Conservation (phyloP, 176 grass and related monocot genomes). For the Cenchrus purpureus region DNA sequence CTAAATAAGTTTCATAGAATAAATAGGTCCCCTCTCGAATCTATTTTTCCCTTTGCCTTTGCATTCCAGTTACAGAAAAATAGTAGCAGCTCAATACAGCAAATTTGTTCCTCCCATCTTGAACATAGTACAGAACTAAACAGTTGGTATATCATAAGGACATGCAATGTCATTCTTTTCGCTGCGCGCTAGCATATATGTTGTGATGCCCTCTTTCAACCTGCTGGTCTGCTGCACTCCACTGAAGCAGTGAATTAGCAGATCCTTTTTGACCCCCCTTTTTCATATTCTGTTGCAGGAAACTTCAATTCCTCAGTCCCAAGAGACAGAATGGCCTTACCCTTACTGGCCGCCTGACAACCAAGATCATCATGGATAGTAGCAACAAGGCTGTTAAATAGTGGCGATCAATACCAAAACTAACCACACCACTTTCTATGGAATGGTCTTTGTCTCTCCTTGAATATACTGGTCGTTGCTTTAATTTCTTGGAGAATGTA, state of each 20-base stretch:
- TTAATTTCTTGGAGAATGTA: conserved; percentile 52
- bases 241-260: conserved; percentile 31
- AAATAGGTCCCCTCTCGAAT: not conserved
- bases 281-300: conserved; percentile 65
- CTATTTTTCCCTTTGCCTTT: not conserved
- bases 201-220: conserved; percentile 29
- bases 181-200: not conserved
- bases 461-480: conserved; percentile 46
- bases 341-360: conserved; percentile 90
- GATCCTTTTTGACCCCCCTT: conserved; percentile 47
- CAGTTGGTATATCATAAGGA: not conserved
- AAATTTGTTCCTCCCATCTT: conserved; percentile 14
- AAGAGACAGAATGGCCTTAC: conserved; percentile 99
- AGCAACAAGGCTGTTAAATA: conserved; percentile 59
- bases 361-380: conserved; percentile 98
- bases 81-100: not conserved
- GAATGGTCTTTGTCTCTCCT: conserved; percentile 50
- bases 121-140: not conserved
- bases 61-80: not conserved
- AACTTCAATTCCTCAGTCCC: conserved; percentile 80
- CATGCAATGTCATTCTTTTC: not conserved
- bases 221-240: conserved; percentile 18
- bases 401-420: conserved; percentile 45
- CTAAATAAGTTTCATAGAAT: not conserved
- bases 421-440: conserved; percentile 53